These are phyloP conservation scores for Backusella sp. DNA, from an alignment of 192 early-diverging fungal species.

Conservation along the genomic window DNA sequence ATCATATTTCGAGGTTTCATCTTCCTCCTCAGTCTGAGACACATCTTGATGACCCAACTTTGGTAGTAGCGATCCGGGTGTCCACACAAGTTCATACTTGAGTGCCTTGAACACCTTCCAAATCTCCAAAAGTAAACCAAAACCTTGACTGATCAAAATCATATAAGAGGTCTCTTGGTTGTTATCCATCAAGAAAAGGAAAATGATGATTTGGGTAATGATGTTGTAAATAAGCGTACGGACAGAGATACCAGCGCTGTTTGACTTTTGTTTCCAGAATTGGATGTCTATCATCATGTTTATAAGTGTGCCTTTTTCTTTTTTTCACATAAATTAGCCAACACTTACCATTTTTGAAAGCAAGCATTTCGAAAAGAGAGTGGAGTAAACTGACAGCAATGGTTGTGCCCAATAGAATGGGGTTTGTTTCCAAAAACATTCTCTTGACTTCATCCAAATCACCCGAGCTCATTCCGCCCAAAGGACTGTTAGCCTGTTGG, in stretches of 20 bases:
- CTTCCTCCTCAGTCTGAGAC: conserved; percentile 49
- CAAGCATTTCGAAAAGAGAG: conserved; percentile 86
- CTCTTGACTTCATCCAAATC: conserved; percentile 84
- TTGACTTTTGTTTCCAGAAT: conserved; percentile 86
- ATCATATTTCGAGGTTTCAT: conserved; percentile 61
- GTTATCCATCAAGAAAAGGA: conserved; percentile 87
- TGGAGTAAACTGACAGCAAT: conserved; percentile 79
- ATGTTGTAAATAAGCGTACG: conserved; percentile 81
- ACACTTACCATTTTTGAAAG: conserved; percentile 85
- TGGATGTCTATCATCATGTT: conserved; percentile 63
- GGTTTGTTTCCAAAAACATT: conserved; percentile 91
- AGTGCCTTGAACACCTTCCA: conserved; percentile 93
- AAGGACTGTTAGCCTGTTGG: conserved; percentile 59
- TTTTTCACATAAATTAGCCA: conserved; percentile 7
- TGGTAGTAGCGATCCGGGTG: conserved; percentile 28
- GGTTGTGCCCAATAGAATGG: conserved; percentile 73
- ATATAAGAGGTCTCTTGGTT: conserved; percentile 76
- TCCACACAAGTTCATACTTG: conserved; percentile 53
- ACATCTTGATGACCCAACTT: conserved; percentile 20
- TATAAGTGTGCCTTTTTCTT: background rate
- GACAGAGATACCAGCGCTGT: conserved; percentile 81
- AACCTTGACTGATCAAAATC: conserved; percentile 80
- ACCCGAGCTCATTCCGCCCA: conserved; percentile 46
- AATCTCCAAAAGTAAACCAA: conserved; percentile 79
- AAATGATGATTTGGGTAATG: conserved; percentile 81